These are phyloP conservation scores for Aurantiochytrium sp. DNA, from an alignment of 108 stramenopile species.

Conservation along the genomic window DNA sequence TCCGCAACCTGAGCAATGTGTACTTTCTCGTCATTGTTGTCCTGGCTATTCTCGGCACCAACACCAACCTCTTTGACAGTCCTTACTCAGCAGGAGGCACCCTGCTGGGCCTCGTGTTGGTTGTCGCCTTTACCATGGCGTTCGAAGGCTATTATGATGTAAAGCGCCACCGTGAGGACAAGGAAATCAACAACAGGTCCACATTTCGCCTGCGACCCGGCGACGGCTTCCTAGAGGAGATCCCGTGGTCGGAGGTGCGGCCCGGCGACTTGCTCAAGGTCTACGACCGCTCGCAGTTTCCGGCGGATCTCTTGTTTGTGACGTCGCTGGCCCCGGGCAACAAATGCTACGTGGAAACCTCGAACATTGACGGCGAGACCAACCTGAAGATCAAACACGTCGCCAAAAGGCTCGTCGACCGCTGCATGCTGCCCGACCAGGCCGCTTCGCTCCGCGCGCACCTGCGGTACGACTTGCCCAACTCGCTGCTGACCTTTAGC, in stretches of 20 bases:
- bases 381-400: constrained; percentile 45
- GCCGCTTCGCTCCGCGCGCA: not conserved
- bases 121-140: constrained; percentile 77
- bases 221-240: not conserved
- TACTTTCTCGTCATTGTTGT: constrained; percentile 88
- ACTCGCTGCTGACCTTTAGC: not conserved
- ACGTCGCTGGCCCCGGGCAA: constrained; percentile 72
- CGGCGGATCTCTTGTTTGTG: constrained; percentile 85
- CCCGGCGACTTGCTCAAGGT: constrained; percentile 83
- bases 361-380: constrained; percentile 55
- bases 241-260: constrained; percentile 59
- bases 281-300: constrained; percentile 81
- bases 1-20: constrained; percentile 72
- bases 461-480: not conserved
- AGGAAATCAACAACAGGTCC: constrained; percentile 62
- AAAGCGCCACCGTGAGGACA: constrained; percentile 77
- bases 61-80: constrained; percentile 66
- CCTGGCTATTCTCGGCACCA: constrained; percentile 87
- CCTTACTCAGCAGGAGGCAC: constrained; percentile 89
- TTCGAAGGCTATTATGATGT: constrained; percentile 88
- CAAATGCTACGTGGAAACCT: constrained; percentile 54
- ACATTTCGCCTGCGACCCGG: not conserved
- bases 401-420: not conserved
- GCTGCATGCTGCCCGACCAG: constrained; percentile 12
- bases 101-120: constrained; percentile 75